These are phyloP conservation scores for Ogataea naganishii DNA, from an alignment of 805 yeast genomes.

Conservation along the genomic window DNA sequence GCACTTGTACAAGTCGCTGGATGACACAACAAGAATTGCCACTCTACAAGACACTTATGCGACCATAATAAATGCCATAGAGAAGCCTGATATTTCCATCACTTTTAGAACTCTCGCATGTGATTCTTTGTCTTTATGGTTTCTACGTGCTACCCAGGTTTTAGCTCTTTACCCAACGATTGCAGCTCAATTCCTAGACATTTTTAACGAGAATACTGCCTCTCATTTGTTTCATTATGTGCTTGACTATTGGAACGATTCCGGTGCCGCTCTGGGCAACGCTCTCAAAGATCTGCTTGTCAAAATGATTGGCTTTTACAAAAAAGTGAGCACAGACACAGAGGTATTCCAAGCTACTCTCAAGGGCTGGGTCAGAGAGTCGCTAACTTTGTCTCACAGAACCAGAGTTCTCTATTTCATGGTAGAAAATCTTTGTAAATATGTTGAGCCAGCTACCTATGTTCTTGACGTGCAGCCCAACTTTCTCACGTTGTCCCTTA, in stretches of 20 bases:
- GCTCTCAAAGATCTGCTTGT: slow-evolving; percentile 53
- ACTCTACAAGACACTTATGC: no score
- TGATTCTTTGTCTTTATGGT: slow-evolving; percentile 61
- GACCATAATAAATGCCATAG: no score
- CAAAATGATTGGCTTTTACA: slow-evolving; percentile 39
- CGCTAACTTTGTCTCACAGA: slow-evolving; percentile 36
- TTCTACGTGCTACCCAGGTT: slow-evolving; percentile 44
- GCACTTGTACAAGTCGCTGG: no score
- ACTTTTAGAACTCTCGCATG: slow-evolving; percentile 33
- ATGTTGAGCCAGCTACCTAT: slow-evolving; percentile 29
- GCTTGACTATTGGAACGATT: slow-evolving; percentile 62
- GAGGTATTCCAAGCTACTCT: slow-evolving; percentile 17
- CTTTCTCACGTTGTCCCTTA: slow-evolving; percentile 39
- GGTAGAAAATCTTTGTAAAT: slow-evolving; percentile 46
- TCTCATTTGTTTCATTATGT: slow-evolving; percentile 39
- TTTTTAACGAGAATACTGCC: slow-evolving; percentile 14
- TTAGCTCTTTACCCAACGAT: slow-evolving; percentile 1
- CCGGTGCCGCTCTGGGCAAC: slow-evolving; percentile 63
- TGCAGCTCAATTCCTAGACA: slow-evolving; percentile 1
- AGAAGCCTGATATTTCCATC: no score
- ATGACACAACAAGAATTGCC: no score
- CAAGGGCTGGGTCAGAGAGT: slow-evolving; percentile 35
- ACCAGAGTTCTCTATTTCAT: slow-evolving; percentile 56
- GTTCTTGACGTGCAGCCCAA: slow-evolving; percentile 35
- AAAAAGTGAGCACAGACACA: slow-evolving; percentile 12